These are phyloP conservation scores for Pseudisothecium myosuroides DNA, from an alignment of 225 moss, liverwort and hornwort genomes.

Conservation along the genomic window DNA sequence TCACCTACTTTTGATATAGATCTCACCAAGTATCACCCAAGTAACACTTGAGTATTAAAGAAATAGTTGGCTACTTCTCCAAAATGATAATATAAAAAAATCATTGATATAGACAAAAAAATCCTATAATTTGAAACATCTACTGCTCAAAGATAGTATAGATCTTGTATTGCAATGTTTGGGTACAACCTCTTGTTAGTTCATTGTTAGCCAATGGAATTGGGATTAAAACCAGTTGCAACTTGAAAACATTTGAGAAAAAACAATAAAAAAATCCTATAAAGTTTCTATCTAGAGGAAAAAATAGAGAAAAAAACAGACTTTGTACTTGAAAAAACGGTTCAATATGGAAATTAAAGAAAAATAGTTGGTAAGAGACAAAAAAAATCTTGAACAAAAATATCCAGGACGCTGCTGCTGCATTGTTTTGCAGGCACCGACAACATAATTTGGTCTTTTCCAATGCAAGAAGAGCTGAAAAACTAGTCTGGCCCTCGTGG, in stretches of 20 bases:
- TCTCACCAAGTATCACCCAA: too few species aligned
- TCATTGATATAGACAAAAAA: background rate
- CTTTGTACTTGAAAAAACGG: too few species aligned
- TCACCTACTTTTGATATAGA: too few species aligned
- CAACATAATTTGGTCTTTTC: background rate
- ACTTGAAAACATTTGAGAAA: too few species aligned
- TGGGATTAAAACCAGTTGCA: background rate
- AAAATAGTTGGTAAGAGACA: background rate
- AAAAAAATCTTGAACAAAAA: background rate
- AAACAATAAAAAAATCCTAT: too few species aligned
- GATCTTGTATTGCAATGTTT: background rate
- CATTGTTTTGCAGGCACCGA: background rate
- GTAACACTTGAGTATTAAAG: background rate
- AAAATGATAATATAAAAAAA: background rate
- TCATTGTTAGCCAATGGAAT: too few species aligned
- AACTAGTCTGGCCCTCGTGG: background rate
- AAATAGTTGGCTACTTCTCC: background rate
- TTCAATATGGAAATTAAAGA: too few species aligned
- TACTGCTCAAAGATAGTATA: background rate
- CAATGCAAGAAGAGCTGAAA: background rate
- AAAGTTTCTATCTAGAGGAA: background rate
- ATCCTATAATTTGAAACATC: background rate
- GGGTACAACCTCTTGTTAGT: fast-evolving
- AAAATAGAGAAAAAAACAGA: background rate
- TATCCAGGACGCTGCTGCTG: background rate